Base-by-base conservation (phyloP, 1,139 yeast species). In the Pichia sorboxylosa region DNA sequence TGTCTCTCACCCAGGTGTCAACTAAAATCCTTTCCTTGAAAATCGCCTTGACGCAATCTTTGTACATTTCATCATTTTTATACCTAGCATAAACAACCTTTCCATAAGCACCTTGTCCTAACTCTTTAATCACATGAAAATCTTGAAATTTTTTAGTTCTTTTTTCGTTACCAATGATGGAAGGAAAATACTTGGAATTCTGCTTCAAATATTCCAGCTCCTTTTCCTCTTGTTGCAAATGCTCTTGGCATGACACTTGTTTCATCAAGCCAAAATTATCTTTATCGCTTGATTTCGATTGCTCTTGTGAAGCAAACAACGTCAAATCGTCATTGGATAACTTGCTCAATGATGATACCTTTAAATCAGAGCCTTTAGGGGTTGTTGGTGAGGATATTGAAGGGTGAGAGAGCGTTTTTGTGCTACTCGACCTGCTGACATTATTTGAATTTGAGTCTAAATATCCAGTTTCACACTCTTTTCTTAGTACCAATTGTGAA, bases 51-150 rank as follows among this genome's bases (percentile, higher is more conserved):
- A 90, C 69, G 11, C 87, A 85, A 24, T 85, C 76, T 39, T 66
- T 70, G 49, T 82, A 78, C 9, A 58, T 57, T 0, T 71, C 67
- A 41, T 76, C 85, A 17, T 66, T 63, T 29, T 68, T 70, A 48
- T 80, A 82, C 49, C 69, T 70, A 8, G 85, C 94, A 23, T 85
- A 63, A 15, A 80, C 76, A 16, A 90, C 98, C 49, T 83, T 82
- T 13, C 97, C 97, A 49, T 87, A 90, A 0, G 97, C 96, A 27
- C 98, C 98, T 53, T 82, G 93, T 1, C 98, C 98, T 75, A 90
- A 72, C 41, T 77, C 73, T 50, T 81, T 79, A 28, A 83, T 36
- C 1, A 82, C 69, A 4, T 60, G 58, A 48, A 83, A 90, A 51
- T 85, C 94, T 1, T 66, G 52, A 42, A 83, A 69, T 41, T 73